Conservation (phyloP, 2,329 filamentous ascomycete species). For the Penicillium nordicum region DNA sequence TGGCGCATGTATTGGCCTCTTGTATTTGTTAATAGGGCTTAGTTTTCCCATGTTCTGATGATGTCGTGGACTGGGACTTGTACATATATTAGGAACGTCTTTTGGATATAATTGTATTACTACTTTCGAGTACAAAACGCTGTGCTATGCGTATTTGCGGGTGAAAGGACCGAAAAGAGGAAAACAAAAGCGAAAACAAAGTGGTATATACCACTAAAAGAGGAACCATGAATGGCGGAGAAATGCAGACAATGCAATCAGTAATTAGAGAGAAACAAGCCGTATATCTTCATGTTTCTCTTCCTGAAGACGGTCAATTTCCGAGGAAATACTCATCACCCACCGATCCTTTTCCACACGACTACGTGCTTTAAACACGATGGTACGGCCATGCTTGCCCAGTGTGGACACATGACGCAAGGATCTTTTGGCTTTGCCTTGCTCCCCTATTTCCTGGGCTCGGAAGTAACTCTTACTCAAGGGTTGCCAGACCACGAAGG, state of each 20-base stretch:
- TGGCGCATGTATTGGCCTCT: neutral
- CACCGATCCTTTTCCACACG: conserved; percentile 65
- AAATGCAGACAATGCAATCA: neutral
- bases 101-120: conserved; percentile 17
- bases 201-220: neutral
- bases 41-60: neutral
- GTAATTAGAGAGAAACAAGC: conserved; percentile 32
- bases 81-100: conserved; percentile 12
- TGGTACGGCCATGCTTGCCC: conserved; percentile 58
- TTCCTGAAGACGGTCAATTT: conserved; percentile 60
- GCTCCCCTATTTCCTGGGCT: conserved; percentile 38
- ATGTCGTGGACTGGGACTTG: neutral
- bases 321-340: conserved; percentile 63
- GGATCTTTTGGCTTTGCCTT: conserved; percentile 43
- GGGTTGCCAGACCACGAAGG: conserved; percentile 65
- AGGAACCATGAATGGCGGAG: conserved; percentile 2
- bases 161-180: neutral
- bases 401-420: conserved; percentile 59
- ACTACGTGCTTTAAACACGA: conserved; percentile 64
- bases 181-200: neutral
- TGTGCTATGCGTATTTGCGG: neutral
- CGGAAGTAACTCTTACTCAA: conserved; percentile 56
- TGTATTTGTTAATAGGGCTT: conserved; percentile 7
- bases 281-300: conserved; percentile 49
- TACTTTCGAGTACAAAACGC: conserved; percentile 8